Conservation (phyloP, 805 yeast genomes). For the Henningerozyma blattae region DNA sequence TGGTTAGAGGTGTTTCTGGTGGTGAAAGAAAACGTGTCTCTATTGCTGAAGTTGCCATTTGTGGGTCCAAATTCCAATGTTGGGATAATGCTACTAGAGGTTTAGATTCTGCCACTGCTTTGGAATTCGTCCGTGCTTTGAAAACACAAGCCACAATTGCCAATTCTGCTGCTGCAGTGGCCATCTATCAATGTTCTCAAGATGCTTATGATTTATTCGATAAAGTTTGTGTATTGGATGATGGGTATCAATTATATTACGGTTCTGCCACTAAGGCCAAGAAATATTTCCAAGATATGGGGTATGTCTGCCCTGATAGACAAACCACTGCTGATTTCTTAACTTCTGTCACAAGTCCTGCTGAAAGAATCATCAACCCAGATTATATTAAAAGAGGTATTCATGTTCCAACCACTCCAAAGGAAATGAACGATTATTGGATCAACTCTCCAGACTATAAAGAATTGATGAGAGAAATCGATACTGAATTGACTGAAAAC, state of each 20-base stretch:
- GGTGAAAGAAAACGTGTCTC: conserved; percentile 72
- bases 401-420: conserved; percentile 39
- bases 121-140: conserved; percentile 43
- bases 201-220: conserved; percentile 54
- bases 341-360: conserved; percentile 43
- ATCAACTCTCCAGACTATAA: conserved; percentile 31
- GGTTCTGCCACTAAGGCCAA: conserved; percentile 37
- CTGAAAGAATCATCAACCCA: conserved; percentile 36
- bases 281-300: conserved; percentile 39
- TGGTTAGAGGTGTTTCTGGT: conserved; percentile 53
- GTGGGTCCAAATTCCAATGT: conserved; percentile 38
- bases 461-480: conserved; percentile 32
- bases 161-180: conserved; percentile 44
- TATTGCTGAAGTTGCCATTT: conserved; percentile 49
- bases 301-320: conserved; percentile 43
- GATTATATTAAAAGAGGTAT: conserved; percentile 31
- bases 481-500: conserved; percentile 9
- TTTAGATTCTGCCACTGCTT: conserved; percentile 50
- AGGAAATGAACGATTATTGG: conserved; percentile 43
- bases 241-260: conserved; percentile 43
- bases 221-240: conserved; percentile 45
- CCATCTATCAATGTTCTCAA: conserved; percentile 52
- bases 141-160: conserved; percentile 38
- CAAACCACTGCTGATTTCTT: conserved; percentile 50
- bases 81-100: conserved; percentile 60